A percentile compares a stretch with the other conserved stretches of the same genome.
These are phyloP conservation scores for Suhomyces ambrosiae DNA, from an alignment of 1,139 yeast species.

Conservation along the genomic window DNA sequence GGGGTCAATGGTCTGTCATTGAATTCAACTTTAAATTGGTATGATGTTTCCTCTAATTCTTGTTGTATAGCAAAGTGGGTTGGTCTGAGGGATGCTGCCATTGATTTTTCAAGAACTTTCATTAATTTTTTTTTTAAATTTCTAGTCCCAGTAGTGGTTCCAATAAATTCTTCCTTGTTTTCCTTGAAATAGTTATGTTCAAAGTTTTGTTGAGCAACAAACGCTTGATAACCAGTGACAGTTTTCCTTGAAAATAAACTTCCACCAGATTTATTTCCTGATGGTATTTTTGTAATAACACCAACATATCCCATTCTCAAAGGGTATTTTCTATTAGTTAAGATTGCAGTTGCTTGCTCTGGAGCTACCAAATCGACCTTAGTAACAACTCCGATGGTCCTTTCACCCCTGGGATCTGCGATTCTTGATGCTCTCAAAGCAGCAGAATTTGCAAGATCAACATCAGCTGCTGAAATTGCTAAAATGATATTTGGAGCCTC, in stretches of 20 bases:
- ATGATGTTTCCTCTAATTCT: conserved; percentile 91
- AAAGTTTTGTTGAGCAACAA: conserved; percentile 64
- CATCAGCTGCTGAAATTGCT: conserved; percentile 97
- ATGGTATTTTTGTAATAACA: conserved; percentile 82
- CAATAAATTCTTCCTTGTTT: conserved; percentile 59
- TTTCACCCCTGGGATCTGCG: conserved; percentile 93
- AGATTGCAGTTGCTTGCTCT: conserved; percentile 63
- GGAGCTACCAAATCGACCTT: conserved; percentile 89
- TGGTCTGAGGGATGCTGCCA: conserved; percentile 88
- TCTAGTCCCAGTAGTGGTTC: conserved; percentile 77
- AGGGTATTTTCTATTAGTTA: conserved; percentile 83
- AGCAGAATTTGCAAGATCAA: conserved; percentile 93
- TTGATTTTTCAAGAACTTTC: conserved; percentile 83
- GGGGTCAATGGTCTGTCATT: conserved; percentile 94
- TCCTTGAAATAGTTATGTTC: conserved; percentile 62
- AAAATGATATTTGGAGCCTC: conserved; percentile 91
- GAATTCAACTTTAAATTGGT: conserved; percentile 92
- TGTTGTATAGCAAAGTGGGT: conserved; percentile 84
- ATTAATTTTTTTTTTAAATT: conserved; percentile 77
- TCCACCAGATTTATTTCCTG: conserved; percentile 21
- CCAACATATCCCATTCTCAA: conserved; percentile 97
- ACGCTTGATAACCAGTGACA: conserved; percentile 48
- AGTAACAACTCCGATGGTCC: conserved; percentile 95
- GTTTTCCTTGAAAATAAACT: conserved; percentile 39
- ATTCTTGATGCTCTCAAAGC: conserved; percentile 89